Evolutionary conservation across 2,329 filamentous ascomycete species (phyloP).

Genomic region (Scedosporium dehoogii): DNA sequence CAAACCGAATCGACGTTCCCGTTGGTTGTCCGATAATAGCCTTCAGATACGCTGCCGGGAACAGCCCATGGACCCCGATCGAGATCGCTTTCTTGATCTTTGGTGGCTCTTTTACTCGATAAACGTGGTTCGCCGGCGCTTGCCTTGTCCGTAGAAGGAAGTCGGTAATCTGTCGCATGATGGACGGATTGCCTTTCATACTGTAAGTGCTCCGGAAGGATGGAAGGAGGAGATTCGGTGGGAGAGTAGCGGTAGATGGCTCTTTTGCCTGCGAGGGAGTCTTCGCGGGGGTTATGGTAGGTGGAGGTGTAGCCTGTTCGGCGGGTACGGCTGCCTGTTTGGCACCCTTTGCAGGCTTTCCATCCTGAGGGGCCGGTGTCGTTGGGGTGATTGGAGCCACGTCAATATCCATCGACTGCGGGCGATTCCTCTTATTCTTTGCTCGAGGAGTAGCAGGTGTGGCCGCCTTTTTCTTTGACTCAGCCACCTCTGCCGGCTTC

Average conservation of each 20-base stretch:
- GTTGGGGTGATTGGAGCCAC: conserved; percentile 22
- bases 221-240: conserved; percentile 58
- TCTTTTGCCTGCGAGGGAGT: conserved; percentile 18
- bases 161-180: conserved; percentile 56
- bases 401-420: conserved; percentile 38
- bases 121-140: conserved; percentile 58
- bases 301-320: conserved; percentile 9
- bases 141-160: conserved; percentile 47
- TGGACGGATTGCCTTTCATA: conserved; percentile 56
- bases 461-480: conserved; percentile 14
- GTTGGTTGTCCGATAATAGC: conserved; percentile 90
- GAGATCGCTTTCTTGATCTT: conserved; percentile 78
- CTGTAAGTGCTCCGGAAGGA: conserved; percentile 60
- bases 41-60: conserved; percentile 79
- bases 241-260: conserved; percentile 8
- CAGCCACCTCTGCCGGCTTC: conserved; percentile 17
- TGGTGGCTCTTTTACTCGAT: conserved; percentile 55
- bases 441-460: conserved; percentile 19
- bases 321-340: conserved; percentile 9
- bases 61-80: conserved; percentile 90
- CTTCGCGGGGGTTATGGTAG: not conserved
- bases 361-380: conserved; percentile 13
- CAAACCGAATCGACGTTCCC: conserved; percentile 88
- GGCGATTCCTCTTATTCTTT: conserved; percentile 35
- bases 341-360: not conserved